Evolutionary conservation across 495 filamentous ascomycete species (phyloP).

Genomic region (Penicillium paradoxum): DNA sequence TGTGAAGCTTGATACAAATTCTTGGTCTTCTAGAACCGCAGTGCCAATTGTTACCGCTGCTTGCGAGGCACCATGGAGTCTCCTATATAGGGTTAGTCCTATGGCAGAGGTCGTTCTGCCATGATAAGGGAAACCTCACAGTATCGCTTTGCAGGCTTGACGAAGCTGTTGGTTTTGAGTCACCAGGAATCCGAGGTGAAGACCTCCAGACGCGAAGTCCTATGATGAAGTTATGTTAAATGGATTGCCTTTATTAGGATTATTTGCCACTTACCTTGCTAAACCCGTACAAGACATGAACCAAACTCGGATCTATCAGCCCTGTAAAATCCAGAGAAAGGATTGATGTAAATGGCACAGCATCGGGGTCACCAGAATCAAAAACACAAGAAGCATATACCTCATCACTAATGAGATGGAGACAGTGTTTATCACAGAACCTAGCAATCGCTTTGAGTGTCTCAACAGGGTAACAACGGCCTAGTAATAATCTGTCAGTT

Average conservation of each 20-base stretch:
- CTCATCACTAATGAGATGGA: slow-evolving; percentile 60
- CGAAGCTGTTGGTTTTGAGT: slow-evolving; percentile 33
- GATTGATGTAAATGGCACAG: slow-evolving; percentile 48
- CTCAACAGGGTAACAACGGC: slow-evolving; percentile 49
- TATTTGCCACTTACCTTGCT: slow-evolving; percentile 35
- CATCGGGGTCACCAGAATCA: slow-evolving; percentile 27
- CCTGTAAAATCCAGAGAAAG: slow-evolving; percentile 39
- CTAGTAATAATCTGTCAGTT: slow-evolving; percentile 13
- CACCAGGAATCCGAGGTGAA: slow-evolving; percentile 51
- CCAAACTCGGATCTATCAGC: slow-evolving; percentile 43
- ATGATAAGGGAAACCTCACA: slow-evolving; percentile 12
- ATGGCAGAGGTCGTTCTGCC: no score
- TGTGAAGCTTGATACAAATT: slow-evolving; percentile 28
- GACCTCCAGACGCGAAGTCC: slow-evolving; percentile 53
- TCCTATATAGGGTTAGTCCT: slow-evolving; percentile 13
- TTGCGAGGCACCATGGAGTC: slow-evolving; percentile 32
- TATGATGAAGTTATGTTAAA: neutral
- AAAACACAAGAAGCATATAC: slow-evolving; percentile 55
- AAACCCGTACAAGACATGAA: slow-evolving; percentile 59
- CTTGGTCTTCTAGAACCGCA: slow-evolving; percentile 32
- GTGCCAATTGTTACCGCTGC: slow-evolving; percentile 35
- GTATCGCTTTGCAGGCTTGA: slow-evolving; percentile 24
- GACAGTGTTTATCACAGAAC: slow-evolving; percentile 47
- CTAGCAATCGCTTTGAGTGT: slow-evolving; percentile 44
- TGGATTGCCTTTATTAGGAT: neutral